Percentiles rank a stretch among this genome's conserved stretches.
Conservation (phyloP, 257 asterid species). For the Rauvolfia tetraphylla region DNA sequence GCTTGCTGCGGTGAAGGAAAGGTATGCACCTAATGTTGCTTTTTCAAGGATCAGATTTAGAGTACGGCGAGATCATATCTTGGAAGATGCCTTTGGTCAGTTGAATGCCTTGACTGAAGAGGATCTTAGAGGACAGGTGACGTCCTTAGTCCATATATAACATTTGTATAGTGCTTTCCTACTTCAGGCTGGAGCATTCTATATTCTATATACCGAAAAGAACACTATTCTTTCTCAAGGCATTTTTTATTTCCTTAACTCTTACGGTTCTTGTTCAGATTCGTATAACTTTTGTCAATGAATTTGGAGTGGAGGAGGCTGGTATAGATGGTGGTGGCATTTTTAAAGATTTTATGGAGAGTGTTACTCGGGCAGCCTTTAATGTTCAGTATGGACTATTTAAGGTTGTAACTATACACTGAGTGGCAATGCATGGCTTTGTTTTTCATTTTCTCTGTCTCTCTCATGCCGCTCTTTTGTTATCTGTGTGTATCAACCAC, state of each 20-base stretch:
- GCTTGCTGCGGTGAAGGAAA: slow-evolving; percentile 59
- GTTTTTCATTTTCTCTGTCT: not conserved
- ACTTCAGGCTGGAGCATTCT: not conserved
- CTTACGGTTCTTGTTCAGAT: slow-evolving; percentile 45
- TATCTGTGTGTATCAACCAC: not conserved
- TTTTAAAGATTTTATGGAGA: slow-evolving; percentile 99
- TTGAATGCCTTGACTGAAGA: slow-evolving; percentile 73
- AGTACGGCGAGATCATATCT: slow-evolving; percentile 80
- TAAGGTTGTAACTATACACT: slow-evolving; percentile 54
- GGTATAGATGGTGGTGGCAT: slow-evolving; percentile 99
- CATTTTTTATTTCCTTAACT: not conserved
- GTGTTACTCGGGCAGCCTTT: slow-evolving; percentile 82
- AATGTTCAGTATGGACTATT: slow-evolving; percentile 95
- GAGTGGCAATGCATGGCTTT: not conserved
- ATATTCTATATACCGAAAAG: not conserved
- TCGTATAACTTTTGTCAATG: slow-evolving; percentile 82
- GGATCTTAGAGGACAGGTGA: slow-evolving; percentile 86
- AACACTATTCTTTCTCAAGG: not conserved
- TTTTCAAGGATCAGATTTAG: slow-evolving; percentile 66
- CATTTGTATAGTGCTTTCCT: not conserved
- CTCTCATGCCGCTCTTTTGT: not conserved
- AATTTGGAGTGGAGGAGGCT: slow-evolving; percentile 98
- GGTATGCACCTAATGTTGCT: slow-evolving; percentile 48
- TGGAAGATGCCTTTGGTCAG: slow-evolving; percentile 91
- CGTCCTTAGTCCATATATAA: slow-evolving; percentile 18